Conservation (phyloP, 2,329 filamentous ascomycete species). For the Aspergillus pseudoterreus region DNA sequence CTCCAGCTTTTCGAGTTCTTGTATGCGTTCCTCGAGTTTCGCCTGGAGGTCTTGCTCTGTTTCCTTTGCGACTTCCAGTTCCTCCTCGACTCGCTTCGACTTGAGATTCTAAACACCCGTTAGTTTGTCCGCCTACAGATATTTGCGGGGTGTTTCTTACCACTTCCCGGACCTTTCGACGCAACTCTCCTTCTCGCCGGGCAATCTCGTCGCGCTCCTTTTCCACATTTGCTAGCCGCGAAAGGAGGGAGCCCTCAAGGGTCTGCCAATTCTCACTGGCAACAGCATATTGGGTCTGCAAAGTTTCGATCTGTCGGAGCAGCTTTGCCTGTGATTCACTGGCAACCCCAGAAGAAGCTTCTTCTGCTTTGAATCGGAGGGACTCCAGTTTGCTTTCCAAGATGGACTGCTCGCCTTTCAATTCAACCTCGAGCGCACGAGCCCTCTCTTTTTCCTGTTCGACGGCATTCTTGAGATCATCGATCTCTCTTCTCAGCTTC, state of each 20-base stretch:
- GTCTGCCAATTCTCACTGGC: constrained; percentile 98
- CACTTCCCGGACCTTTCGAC: constrained; percentile 83
- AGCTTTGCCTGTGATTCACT: constrained; percentile 86
- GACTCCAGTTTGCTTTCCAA: constrained; percentile 88
- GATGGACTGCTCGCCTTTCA: constrained; percentile 70
- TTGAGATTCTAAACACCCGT: constrained; percentile 55
- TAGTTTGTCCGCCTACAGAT: not conserved
- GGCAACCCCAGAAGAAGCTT: constrained; percentile 75
- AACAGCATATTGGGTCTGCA: constrained; percentile 91
- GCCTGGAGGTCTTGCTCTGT: constrained; percentile 44
- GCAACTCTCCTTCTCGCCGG: constrained; percentile 78
- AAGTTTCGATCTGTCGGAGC: constrained; percentile 86
- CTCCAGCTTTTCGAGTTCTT: constrained; percentile 52
- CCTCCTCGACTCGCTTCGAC: constrained; percentile 70
- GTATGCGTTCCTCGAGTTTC: constrained; percentile 60
- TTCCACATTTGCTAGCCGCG: constrained; percentile 73
- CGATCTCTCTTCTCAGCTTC: constrained; percentile 64
- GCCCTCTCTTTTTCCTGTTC: constrained; percentile 69
- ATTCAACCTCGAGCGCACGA: constrained; percentile 66
- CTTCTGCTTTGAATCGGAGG: constrained; percentile 79
- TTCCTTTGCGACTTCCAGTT: constrained; percentile 65
- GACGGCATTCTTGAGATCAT: constrained; percentile 68
- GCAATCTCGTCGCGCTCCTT: constrained; percentile 86
- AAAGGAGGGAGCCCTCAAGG: constrained; percentile 80
- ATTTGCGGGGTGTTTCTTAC: constrained; percentile 48